Evolutionary conservation across 2,329 filamentous ascomycete species (phyloP).

Genomic region (Parastagonospora nodorum): DNA sequence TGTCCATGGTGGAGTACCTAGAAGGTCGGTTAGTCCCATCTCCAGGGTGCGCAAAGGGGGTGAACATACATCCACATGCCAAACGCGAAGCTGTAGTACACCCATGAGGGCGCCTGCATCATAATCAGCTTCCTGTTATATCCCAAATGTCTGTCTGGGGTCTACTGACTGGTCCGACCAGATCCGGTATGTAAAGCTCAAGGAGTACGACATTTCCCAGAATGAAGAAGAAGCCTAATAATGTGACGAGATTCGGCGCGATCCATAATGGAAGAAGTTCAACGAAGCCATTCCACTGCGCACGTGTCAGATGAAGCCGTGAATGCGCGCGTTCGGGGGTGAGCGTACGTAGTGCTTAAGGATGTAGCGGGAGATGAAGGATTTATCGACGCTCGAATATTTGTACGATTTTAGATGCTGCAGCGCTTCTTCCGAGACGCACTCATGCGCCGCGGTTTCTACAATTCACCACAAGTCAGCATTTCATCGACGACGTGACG

Average conservation of each 20-base stretch:
- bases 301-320: conserved; percentile 28
- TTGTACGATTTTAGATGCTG: conserved; percentile 94
- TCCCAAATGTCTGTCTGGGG: background rate
- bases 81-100: conserved; percentile 94
- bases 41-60: background rate
- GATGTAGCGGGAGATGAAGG: conserved; percentile 89
- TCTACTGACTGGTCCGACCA: conserved; percentile 78
- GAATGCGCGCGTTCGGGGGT: conserved; percentile 6
- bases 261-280: conserved; percentile 93
- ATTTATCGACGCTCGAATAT: conserved; percentile 97
- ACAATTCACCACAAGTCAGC: conserved; percentile 15
- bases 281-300: conserved; percentile 95
- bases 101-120: conserved; percentile 77
- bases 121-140: conserved; percentile 14
- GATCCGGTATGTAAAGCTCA: conserved; percentile 82
- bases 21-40: conserved; percentile 15
- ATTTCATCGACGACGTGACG: background rate
- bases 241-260: conserved; percentile 95
- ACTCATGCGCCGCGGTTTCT: conserved; percentile 70
- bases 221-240: conserved; percentile 94
- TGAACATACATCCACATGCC: conserved; percentile 83
- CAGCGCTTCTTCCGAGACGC: conserved; percentile 86
- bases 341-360: conserved; percentile 87
- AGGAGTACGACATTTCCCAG: conserved; percentile 78
- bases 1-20: conserved; percentile 94